Evolutionary conservation across 352 stramenopile species (phyloP), one percentile per base, ranked within the genome.

Genomic region (Phytopythium delawarense): DNA sequence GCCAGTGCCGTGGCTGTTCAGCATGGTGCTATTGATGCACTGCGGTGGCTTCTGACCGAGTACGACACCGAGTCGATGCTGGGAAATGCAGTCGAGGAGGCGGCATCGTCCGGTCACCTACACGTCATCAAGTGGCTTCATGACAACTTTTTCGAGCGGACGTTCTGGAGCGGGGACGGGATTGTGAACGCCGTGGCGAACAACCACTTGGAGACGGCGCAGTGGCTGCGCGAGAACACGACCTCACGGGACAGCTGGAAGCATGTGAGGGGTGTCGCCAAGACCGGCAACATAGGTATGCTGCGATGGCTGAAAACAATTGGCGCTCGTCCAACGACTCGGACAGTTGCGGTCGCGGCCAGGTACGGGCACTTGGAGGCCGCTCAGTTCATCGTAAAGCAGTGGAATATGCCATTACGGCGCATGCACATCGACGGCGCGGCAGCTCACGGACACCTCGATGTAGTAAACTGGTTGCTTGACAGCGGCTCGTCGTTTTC

Each of bases 381-480:
- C 6, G n/a, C 16, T 7, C 7, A 50, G 42, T 49, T 49, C 42
- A 49, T 49, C 6, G 5, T 11, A 7, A 13, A 49, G 42, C 42
- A 49, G 20, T 49, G 42, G 42, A 4, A 9, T 0, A 49, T 25
- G 13, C 2, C 18, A 18, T 1, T 49, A 16, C 5, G 5, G 18
- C 2, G 0, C 7, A 25, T 21, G 7, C 5, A 20, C 18, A 25
- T 49, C 9, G 42, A 49, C 20, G 16, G 42, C 7, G 67, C 67
- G 15, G 67, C 67, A 2, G 61, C 64, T 49, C 54, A 61, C 30
- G 72, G 72, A 16, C 59, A 60, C n/a, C 37, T 76, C 13, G 54
- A 76, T 2, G 56, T 76, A 50, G 45, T 71, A 28, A 71, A 71
- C 52, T 76, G 69, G 66, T 68, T 75, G 57, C 64, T 72, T 18